These are phyloP conservation scores for Bathelium albidoporum DNA, from an alignment of 495 filamentous ascomycete species.

Conservation along the genomic window DNA sequence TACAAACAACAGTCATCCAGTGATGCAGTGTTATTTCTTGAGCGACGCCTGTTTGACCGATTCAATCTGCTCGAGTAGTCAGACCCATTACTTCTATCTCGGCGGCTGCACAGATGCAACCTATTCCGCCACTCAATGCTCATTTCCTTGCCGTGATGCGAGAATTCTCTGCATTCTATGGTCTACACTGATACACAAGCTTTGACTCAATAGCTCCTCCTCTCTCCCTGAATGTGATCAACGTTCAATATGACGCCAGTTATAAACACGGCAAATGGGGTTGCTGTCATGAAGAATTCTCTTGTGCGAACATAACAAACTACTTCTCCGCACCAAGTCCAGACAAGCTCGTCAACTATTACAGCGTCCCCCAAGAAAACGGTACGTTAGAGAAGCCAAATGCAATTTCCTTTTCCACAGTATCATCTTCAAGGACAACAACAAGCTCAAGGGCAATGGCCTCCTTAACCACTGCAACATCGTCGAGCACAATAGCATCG, in stretches of 20 bases:
- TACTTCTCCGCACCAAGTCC: neutral
- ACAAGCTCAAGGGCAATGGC: too few species aligned
- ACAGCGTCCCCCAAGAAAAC: neutral
- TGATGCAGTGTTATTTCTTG: neutral
- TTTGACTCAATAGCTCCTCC: too few species aligned
- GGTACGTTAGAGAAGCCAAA: too few species aligned
- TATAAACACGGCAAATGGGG: neutral
- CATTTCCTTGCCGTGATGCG: neutral
- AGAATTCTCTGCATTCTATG: neutral
- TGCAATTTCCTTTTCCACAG: neutral
- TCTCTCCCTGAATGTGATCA: too few species aligned
- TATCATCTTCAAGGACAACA: neutral
- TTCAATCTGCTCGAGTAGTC: neutral
- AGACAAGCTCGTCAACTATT: neutral
- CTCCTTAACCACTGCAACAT: too few species aligned
- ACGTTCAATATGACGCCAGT: neutral
- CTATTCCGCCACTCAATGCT: neutral
- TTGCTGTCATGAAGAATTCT: neutral
- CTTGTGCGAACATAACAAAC: neutral
- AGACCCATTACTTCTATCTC: neutral
- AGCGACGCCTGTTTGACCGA: neutral
- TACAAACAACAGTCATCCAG: neutral
- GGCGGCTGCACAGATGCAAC: neutral
- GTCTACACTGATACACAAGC: too few species aligned
- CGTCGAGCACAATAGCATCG: neutral